These are phyloP conservation scores for Dactylellina cionopaga DNA, from an alignment of 2,329 filamentous ascomycete species.

Conservation along the genomic window DNA sequence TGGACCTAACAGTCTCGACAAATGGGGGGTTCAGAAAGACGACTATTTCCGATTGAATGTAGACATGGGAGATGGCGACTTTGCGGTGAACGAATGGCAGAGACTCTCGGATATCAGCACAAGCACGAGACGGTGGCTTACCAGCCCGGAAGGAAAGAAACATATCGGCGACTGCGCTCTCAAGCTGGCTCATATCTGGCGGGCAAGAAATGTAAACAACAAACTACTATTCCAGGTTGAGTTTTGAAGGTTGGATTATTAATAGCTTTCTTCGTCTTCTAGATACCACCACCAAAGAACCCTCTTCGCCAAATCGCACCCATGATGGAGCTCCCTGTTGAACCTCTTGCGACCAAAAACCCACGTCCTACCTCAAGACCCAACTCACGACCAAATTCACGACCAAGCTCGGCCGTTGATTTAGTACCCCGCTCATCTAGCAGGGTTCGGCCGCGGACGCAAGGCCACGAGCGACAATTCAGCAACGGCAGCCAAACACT, in stretches of 20 bases:
- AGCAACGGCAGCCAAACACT: neutral
- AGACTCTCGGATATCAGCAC: slow-evolving; percentile 94
- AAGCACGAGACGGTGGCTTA: slow-evolving; percentile 84
- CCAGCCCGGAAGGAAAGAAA: slow-evolving; percentile 61
- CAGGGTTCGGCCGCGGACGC: slow-evolving; percentile 21
- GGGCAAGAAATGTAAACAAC: slow-evolving; percentile 47
- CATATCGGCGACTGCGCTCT: slow-evolving; percentile 41
- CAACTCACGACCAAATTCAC: no score
- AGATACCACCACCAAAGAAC: slow-evolving; percentile 47
- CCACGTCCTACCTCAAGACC: neutral
- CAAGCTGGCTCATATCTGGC: slow-evolving; percentile 46
- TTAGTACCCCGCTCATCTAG: neutral
- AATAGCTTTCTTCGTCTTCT: neutral
- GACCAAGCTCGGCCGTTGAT: neutral
- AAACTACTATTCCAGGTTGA: no score
- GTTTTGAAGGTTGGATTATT: no score
- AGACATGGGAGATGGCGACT: slow-evolving; percentile 93
- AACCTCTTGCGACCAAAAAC: slow-evolving; percentile 9
- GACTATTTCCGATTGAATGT: slow-evolving; percentile 98
- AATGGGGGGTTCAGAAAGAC: slow-evolving; percentile 82
- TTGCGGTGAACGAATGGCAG: slow-evolving; percentile 98
- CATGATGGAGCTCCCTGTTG: slow-evolving; percentile 28
- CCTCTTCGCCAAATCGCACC: slow-evolving; percentile 38
- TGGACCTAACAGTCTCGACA: slow-evolving; percentile 58
- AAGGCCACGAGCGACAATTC: slow-evolving; percentile 10